Conservation (phyloP, 106 monocot species). For the Hemerocallis citrina region DNA sequence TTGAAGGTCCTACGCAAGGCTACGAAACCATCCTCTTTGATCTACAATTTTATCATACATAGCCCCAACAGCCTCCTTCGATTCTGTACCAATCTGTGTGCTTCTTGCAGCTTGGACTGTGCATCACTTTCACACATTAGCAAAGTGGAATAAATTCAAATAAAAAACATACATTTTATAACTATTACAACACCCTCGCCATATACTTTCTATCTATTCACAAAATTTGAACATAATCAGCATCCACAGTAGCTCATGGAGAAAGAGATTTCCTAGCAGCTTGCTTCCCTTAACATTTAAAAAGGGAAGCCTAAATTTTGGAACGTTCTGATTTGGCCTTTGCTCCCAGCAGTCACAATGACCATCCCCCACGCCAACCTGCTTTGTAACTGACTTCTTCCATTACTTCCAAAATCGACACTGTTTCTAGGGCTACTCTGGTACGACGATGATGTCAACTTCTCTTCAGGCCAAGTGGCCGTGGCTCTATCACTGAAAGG, state of each 20-base stretch:
- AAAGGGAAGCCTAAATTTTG: conserved; percentile 44
- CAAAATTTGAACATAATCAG: conserved; percentile 4
- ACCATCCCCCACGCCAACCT: conserved; percentile 48
- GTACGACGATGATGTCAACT: conserved; percentile 10
- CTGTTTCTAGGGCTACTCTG: conserved; percentile 16
- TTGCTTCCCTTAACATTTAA: not conserved
- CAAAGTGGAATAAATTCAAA: not conserved
- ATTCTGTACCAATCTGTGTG: not conserved
- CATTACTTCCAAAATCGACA: conserved; percentile 7
- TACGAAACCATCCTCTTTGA: not conserved
- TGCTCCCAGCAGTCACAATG: conserved; percentile 41
- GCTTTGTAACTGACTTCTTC: conserved; percentile 3
- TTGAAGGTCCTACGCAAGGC: not conserved
- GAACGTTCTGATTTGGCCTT: conserved; percentile 33
- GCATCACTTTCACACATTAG: not conserved
- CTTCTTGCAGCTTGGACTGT: not conserved
- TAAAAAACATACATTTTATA: not conserved
- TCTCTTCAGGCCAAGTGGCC: conserved; percentile 47
- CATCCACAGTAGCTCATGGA: too few relatives aligned
- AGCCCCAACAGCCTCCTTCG: not conserved
- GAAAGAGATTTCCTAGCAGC: not conserved
- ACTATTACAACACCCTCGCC: conserved; percentile 6
- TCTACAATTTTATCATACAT: not conserved
- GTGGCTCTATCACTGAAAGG: conserved; percentile 23
- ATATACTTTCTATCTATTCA: conserved; percentile 8